A percentile compares a stretch with the other conserved stretches of the same genome.
phyloP scores from a whole-genome alignment of 257 asterid species.

The Solanum chiquidenum region DNA sequence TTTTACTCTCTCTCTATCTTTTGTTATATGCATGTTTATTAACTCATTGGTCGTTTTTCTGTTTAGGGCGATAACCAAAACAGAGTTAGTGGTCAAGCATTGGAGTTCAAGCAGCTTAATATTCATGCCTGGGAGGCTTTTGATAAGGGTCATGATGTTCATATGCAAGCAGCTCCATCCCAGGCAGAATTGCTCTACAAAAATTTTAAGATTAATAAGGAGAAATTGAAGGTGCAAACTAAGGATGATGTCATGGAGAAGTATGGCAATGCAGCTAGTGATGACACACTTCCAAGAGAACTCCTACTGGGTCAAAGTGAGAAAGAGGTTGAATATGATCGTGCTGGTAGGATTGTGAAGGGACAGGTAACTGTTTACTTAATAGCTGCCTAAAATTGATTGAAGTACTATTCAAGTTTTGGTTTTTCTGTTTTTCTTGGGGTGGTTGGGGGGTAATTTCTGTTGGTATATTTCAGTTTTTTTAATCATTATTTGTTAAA shows the following conservation, averaged over 20 bases:
- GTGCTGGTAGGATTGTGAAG: constrained; percentile 85
- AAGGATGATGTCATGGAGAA: constrained; percentile 79
- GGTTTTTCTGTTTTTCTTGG: not conserved
- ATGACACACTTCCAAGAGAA: constrained; percentile 72
- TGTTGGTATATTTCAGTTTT: not conserved
- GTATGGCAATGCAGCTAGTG: constrained; percentile 93
- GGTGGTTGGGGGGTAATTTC: not conserved
- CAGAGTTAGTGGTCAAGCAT: constrained; percentile 87
- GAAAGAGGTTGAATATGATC: constrained; percentile 80
- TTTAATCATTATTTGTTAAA: not conserved
- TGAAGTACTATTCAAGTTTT: not conserved
- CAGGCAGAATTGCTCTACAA: constrained; percentile 88
- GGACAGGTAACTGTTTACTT: constrained; percentile 61
- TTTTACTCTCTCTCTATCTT: not conserved
- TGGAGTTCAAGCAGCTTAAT: constrained; percentile 92
- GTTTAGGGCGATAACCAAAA: constrained; percentile 77
- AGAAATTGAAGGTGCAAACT: constrained; percentile 65
- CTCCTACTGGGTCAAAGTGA: constrained; percentile 93
- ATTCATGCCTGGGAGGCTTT: constrained; percentile 97
- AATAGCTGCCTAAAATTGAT: not conserved
- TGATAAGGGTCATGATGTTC: constrained; percentile 93
- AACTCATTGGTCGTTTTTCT: not conserved
- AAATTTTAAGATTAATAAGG: constrained; percentile 68
- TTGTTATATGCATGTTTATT: not conserved
- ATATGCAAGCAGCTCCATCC: constrained; percentile 99